Evolutionary conservation across 2,329 filamentous ascomycete genomes (phyloP), one percentile per base, ranked within the genome.

Genomic region (Aureobasidium sp.): DNA sequence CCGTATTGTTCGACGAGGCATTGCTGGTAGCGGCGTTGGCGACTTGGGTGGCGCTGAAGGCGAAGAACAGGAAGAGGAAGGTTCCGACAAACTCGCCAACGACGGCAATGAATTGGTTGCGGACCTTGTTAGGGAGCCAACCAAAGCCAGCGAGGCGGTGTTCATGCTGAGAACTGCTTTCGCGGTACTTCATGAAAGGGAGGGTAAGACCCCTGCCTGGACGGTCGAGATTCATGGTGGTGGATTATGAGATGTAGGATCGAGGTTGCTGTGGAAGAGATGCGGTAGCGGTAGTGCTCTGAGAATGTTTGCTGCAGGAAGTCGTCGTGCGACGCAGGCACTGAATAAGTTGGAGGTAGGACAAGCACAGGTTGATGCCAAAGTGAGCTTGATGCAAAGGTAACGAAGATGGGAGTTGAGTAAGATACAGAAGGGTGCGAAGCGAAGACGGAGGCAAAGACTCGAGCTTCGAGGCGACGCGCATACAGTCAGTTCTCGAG

Each of bases 81-180:
- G 76, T 78, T 48, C 77, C 78, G 51, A 75, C 71, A 59, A 79
- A 76, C 60, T 80, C 70, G 60, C 78, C 79, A 20, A 77, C 62
- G 68, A 74, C 74, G 59, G 75, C 72, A 61, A 78, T 71, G 65
- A 77, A 64, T 48, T 77, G 66, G 67, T 79, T 76, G 63, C 73
- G 71, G 42, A 69, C 52, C 60, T 67, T 71, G 64, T 79, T 78
- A 5, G 78, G 76, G 53, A 80, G 70, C 72, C 76, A 79, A 66
- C 71, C 70, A 53, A 76, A 69, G 56, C 73, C 72, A 20, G 70
- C 69, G 3, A 78, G 61, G 22, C 75, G 75, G 48, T 68, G 71
- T 67, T 78, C 76, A 51, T 60, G 61, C 4, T 59, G 45, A 34
- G 31, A 34, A 31, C 44, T 27, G 14, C 45, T 48, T n/a, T 51